Conservation (phyloP, 169 alveolate genomes). For the Hepatocystis sp. region DNA sequence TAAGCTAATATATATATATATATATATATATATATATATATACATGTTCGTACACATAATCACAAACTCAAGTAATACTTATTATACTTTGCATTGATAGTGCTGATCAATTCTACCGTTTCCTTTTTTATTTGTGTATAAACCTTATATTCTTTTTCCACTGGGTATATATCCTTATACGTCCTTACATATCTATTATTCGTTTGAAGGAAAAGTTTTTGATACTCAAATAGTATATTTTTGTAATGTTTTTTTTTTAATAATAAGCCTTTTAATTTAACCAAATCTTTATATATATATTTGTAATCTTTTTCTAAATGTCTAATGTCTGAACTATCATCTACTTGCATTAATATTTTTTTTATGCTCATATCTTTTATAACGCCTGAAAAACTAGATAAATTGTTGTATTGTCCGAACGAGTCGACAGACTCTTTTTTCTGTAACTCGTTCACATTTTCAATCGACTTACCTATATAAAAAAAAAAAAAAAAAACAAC, state of each 20-base stretch:
- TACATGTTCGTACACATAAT: too few relatives aligned
- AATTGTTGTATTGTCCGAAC: slow-evolving; percentile 25
- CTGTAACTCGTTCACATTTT: slow-evolving; percentile 4
- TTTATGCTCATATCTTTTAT: slow-evolving; percentile 43
- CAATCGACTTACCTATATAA: slow-evolving; percentile 1
- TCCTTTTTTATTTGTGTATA: slow-evolving; percentile 74
- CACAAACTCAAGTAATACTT: too few relatives aligned
- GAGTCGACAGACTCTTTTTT: not conserved
- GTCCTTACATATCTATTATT: slow-evolving; percentile 74
- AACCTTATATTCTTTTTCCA: slow-evolving; percentile 63
- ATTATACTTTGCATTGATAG: slow-evolving; percentile 46
- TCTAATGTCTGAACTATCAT: slow-evolving; percentile 38
- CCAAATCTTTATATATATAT: slow-evolving; percentile 57
- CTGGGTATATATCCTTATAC: slow-evolving; percentile 73
- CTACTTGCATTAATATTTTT: slow-evolving; percentile 51
- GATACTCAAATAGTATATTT: slow-evolving; percentile 65
- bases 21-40: too few relatives aligned
- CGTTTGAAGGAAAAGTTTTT: slow-evolving; percentile 40
- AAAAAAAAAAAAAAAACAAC: slow-evolving; percentile 1
- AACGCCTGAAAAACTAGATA: slow-evolving; percentile 53
- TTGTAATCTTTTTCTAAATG: slow-evolving; percentile 62
- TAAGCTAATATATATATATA: too few relatives aligned
- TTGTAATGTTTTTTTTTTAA: slow-evolving; percentile 61
- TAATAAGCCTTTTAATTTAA: slow-evolving; percentile 51
- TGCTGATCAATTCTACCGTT: slow-evolving; percentile 31